Evolutionary conservation across 2,329 filamentous ascomycete genomes (phyloP), one percentile per base, ranked within the genome.

Genomic region (Xylariaceae sp.): DNA sequence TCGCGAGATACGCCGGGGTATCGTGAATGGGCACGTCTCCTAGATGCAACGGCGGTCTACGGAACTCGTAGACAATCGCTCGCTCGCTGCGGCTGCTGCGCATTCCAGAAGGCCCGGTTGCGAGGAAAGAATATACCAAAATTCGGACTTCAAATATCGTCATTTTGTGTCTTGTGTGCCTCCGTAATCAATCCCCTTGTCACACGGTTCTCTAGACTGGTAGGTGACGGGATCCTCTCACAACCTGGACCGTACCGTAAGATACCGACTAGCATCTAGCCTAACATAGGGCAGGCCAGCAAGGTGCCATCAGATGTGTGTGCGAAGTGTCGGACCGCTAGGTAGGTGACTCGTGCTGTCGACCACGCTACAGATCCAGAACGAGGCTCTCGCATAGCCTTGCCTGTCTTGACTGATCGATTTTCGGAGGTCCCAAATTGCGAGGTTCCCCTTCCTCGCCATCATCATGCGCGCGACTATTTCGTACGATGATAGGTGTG

Each of bases 21-120:
- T 56, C 11, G 57, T 56, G 62, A 57, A 51, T 13, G 42, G 51
- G 35, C 53, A 45, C 35, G 42, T 17, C 37, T 39, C 54, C 47
- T 35, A 39, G 54, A 35, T 49, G 15, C 15, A 45, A 55, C 18
- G 47, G 30, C 54, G 51, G 35, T 44, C 50, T 10, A 56, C 47
- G 51, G n/a, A 53, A 56, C 51, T 50, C 23, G 53, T 57, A 56
- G 49, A 11, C 42, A 49, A 56, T 52, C 15, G 35, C 44, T 55
- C 18, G 35, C 50, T 30, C 30, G 48, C 10, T 49, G 51, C 44
- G 35, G 35, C 34, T 15, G 15, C 45, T 53, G 44, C 51, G 34
- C 42, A 54, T 17, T 47, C 37, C 18, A 55, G 18, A 53, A 23
- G 30, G n/a, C 47, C 51, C 37, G 23, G 59, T 30, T 53, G 23